Base-by-base conservation (phyloP, 148 eudicot genomes). In the Cornus controversa region DNA sequence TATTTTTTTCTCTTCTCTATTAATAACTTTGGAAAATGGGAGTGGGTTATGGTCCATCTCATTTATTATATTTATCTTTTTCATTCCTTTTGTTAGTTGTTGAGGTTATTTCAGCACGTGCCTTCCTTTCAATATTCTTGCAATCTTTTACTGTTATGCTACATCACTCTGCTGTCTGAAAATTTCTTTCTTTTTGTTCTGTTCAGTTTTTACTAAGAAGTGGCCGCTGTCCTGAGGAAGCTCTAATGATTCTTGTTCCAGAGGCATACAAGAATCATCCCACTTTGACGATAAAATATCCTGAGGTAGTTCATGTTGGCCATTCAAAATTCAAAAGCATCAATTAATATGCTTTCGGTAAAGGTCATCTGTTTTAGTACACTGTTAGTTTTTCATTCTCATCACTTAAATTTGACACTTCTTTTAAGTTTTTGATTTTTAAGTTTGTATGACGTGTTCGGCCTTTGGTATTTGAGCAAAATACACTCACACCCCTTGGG, bases 221-320 rank as follows among this genome's bases (percentile, higher is more conserved):
- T 92, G 99, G 99, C 22, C 99, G 99, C 64, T 65, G 84, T 64
- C 87, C 99, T 24, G 92, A 93, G 86, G 99, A 96, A 88, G 92
- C 98, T 75, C 79, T 96, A 66, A 96, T 96, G 99, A 87, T 93
- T 87, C 95, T 96, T 66, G 99, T 96, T 42, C 99, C 99, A 65
- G 99, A 96, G 90, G 99, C 98, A 26, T 96, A 96, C 82, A 89
- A 96, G 82, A 91, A 96, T 74, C 99, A 96, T 83, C 99, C 99
- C 37, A 96, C 99, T 23, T 82, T 96, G 81, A 9, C 76, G 68
- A 92, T 96, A 68, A 93, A 92, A 86, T 96, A 93, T 82, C 98
- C 99, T 37, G 99, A 96, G 99, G 99, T 96, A 85, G 69, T 69
- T 74, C 71, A n/a, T 60, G n/a, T 67, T 25, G 40, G 24, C 57